Percentiles rank a stretch among this genome's conserved stretches.
Evolutionary conservation across 768 basidiomycete genomes (phyloP).

Genomic region (Basidioascus undulatus): DNA sequence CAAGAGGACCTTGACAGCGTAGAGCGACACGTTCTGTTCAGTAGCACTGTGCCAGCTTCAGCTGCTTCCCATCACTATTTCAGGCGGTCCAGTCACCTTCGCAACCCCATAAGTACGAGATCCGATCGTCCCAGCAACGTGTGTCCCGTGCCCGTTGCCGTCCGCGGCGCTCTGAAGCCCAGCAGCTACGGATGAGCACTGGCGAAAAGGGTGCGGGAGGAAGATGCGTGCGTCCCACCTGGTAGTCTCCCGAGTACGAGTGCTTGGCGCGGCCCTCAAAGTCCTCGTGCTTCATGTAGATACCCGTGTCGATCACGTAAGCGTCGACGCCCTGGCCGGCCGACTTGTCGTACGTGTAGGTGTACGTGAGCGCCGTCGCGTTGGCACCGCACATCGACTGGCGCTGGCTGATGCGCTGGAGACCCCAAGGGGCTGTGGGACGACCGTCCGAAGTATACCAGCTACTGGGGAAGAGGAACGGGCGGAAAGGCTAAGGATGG

Average conservation of each 20-base stretch:
- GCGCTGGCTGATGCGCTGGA: not conserved
- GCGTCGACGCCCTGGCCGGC: constrained; percentile 4
- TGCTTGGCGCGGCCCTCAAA: constrained; percentile 4
- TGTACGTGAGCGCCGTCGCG: not conserved
- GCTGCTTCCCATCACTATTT: no score
- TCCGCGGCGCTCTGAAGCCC: not conserved
- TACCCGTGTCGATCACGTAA: constrained; percentile 4
- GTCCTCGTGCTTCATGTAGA: not conserved
- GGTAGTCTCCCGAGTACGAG: no score
- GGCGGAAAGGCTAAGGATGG: no score
- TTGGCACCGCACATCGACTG: not conserved
- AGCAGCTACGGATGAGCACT: not conserved
- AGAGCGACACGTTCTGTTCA: no score
- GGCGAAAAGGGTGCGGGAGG: no score
- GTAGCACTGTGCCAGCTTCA: no score
- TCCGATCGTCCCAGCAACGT: constrained; percentile 1
- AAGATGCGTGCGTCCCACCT: no score
- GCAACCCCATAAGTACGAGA: constrained; percentile 1
- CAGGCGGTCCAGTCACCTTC: no score
- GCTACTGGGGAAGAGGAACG: no score
- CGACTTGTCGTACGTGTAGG: constrained; percentile 1
- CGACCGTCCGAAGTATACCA: no score
- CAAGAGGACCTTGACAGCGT: no score
- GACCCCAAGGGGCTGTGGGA: constrained; percentile 1
- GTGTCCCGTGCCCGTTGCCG: constrained; percentile 5